Base-by-base conservation (phyloP, 2,329 filamentous ascomycete genomes). In the Penicillium capsulatum region DNA sequence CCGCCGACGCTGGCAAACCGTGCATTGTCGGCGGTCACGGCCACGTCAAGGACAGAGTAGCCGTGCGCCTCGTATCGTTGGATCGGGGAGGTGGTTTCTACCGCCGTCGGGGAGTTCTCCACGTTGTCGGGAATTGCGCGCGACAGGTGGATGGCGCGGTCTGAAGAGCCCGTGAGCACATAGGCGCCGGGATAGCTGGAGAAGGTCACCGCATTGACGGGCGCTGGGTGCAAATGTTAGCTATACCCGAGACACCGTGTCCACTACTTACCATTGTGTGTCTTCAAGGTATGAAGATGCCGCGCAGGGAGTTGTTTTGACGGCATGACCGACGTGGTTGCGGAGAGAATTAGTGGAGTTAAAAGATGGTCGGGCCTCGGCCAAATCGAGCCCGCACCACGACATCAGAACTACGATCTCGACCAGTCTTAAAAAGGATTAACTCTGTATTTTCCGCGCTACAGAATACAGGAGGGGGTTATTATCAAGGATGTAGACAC, bases 11-110 rank as follows among this genome's bases (percentile, higher is more conserved):
- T 90, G 7, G 82, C 83, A 64, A 98, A 96, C 30, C 80, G 80
- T 50, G 87, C 78, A 66, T 98, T 98, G 68, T 88, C 83, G 16
- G 71, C 59, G 13, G 71, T 64, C 34, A 96, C 84, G 36, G 78
- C 74, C 27, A 98, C 74, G 51, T 86, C 85, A 44, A 96, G 81
- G 6, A 98, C 84, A 54, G 90, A 85, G 70, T 98, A 95, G 51
- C 88, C 90, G 67, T 98, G 92, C 2, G 86, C 87, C 24, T 81
- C 72, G 69, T 95, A 98, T 24, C 81, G 86, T 67, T 96, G 90
- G 59, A 98, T 87, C 3, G 92, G 81, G 2, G 65, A 61, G 51
- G 61, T 58, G 53, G 63, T 63, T 60, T 65, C 57, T 17, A 45
- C 39, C 7, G 45, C 44, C 1, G 57, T 40, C 29, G 61, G 43